Conservation (phyloP, 1,139 yeast genomes). For the Blastobotrys illinoisensis region DNA sequence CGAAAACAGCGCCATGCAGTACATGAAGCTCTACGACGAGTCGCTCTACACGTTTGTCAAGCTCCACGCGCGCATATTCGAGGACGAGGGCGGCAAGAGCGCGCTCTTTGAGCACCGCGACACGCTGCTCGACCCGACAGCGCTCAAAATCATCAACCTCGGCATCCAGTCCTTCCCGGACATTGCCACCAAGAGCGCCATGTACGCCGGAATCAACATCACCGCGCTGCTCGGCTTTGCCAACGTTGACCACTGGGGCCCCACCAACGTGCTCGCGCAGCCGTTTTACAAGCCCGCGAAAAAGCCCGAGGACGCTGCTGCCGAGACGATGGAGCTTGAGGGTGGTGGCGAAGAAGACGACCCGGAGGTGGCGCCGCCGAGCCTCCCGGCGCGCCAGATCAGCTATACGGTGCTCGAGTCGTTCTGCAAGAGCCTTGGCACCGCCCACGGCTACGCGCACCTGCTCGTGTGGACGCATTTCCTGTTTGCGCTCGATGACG, state of each 20-base stretch:
- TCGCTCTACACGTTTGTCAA: constrained; percentile 18
- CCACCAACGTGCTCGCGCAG: not conserved
- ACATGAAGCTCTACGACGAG: constrained; percentile 13
- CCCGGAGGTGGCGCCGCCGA: constrained; percentile 1
- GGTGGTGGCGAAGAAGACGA: not conserved
- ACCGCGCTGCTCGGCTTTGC: not conserved
- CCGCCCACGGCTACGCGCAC: constrained; percentile 5
- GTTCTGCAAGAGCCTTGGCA: not conserved
- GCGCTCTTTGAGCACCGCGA: not conserved
- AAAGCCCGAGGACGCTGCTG: not conserved
- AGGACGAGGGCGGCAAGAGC: not conserved
- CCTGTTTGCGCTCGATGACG: constrained; percentile 1
- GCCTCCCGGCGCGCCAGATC: not conserved
- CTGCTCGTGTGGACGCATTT: constrained; percentile 13
- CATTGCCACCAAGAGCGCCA: not conserved
- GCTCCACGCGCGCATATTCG: constrained; percentile 16
- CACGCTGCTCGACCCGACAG: not conserved
- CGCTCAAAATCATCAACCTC: not conserved
- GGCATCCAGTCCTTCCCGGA: not conserved
- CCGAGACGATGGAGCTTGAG: not conserved
- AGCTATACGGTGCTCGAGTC: not conserved
- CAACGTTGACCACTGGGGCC: not conserved
- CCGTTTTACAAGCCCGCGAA: not conserved
- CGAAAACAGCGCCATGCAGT: constrained; percentile 6
- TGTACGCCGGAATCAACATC: not conserved